Conservation (phyloP, 2,329 filamentous ascomycete genomes). For the Thielaviopsis euricoi region DNA sequence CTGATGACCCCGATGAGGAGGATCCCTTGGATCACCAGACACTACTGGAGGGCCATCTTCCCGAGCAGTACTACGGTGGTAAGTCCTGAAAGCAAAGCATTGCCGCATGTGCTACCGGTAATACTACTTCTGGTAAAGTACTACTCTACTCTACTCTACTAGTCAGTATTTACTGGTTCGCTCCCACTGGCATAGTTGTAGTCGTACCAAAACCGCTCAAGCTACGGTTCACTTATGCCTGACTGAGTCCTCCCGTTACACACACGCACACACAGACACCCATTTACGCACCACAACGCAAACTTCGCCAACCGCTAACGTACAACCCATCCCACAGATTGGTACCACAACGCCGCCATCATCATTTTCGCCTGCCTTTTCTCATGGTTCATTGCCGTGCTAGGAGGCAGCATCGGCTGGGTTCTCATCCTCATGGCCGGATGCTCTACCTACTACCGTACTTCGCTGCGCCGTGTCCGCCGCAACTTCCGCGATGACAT, state of each 20-base stretch:
- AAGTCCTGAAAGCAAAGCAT: conserved; percentile 16
- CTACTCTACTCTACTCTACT: too few species aligned
- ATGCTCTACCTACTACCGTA: conserved; percentile 92
- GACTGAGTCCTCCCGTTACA: background rate
- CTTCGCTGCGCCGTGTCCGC: conserved; percentile 80
- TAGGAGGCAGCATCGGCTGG: conserved; percentile 88
- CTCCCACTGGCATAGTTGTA: too few species aligned
- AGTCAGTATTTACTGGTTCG: background rate
- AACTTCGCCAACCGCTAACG: conserved; percentile 8
- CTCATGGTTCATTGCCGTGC: conserved; percentile 76
- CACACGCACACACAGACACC: too few species aligned
- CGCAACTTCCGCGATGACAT: conserved; percentile 95
- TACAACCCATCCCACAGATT: conserved; percentile 42
- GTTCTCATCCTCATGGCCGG: conserved; percentile 81
- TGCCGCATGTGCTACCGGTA: too few species aligned
- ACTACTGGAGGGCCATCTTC: conserved; percentile 64
- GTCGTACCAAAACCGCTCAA: background rate
- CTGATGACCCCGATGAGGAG: conserved; percentile 39
- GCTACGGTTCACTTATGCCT: background rate
- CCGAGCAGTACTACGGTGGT: conserved; percentile 85
- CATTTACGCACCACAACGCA: background rate
- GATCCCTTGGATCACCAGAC: conserved; percentile 77
- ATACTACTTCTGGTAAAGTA: too few species aligned
- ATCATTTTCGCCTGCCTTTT: conserved; percentile 83
- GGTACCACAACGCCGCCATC: conserved; percentile 94